Base-by-base conservation (phyloP, 257 asterid species). In the Solanum tacnaense region DNA sequence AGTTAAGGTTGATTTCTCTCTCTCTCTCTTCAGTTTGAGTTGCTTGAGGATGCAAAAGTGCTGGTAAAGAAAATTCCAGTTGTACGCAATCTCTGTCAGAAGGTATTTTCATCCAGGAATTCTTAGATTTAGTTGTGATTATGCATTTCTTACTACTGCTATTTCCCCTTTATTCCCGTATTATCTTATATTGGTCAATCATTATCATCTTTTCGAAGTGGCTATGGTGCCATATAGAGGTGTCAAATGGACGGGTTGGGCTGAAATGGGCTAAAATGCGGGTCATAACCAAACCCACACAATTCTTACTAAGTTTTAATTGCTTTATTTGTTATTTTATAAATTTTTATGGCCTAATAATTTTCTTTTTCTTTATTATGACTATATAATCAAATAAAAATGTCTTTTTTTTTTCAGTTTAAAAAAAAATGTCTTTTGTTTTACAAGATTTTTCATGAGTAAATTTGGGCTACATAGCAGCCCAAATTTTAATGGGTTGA, bases 41-140 rank as follows among this genome's bases (percentile, higher is more conserved):
- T 96, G 88, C 95, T 94, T 1, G 96, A 93, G 84, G 98, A 96
- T 84, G 92, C 95, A 67, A 91, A 93, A 89, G 74, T 89, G 70
- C 91, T 84, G 70, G 98, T 92, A 87, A 96, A 92, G 94, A 95
- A 92, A 90, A 91, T 95, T 88, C 94, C 96, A 86, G 98, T 93
- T 72, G 85, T 96, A 62, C 93, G 98, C 41, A 95, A 95, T 91
- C 93, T 96, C 87, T 94, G 98, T 92, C 96, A 91, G 83, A 96
- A 96, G 98, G 99, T 96, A 92, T 60, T 79, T 82, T 81, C 85
- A 81, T 81, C 29, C 34, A 18, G 20, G 41, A 81, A 81, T 18
- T 81, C 85, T 46, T 81, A 46, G 27, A 29, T 29, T 46, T 46
- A 46, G n/a, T 46, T 81, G 68, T 44, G 68, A 81, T 81, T 29